Conservation (phyloP, 352 stramenopile species). For the Elongisporangium undulatum region DNA sequence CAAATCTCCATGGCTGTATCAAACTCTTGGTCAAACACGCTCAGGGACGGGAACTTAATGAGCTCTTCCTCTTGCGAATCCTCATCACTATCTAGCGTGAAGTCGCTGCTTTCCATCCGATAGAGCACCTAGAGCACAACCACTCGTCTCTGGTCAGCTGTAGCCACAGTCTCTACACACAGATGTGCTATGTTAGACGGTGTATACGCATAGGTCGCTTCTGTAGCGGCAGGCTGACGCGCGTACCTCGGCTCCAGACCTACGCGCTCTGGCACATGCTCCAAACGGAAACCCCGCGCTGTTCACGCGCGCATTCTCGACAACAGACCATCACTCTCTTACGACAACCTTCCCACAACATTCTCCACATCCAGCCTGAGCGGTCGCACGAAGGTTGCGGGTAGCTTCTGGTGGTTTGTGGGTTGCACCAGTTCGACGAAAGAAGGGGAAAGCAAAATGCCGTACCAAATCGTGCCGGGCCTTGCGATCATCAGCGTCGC, state of each 20-base stretch:
- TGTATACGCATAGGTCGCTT: background rate
- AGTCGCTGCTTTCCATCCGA: conserved; percentile 5
- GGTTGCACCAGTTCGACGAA: background rate
- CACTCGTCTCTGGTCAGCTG: background rate
- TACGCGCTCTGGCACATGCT: background rate
- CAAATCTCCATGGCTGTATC: conserved; percentile 65
- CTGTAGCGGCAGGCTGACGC: background rate
- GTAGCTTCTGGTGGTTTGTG: background rate
- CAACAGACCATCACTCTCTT: conserved; percentile 13
- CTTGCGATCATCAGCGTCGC: conserved; percentile 70
- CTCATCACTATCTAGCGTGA: background rate
- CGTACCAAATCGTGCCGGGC: conserved; percentile 82
- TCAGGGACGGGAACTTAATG: conserved; percentile 10
- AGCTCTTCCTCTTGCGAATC: background rate
- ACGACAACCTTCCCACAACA: conserved; percentile 4
- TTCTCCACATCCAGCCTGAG: background rate
- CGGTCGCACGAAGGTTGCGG: background rate
- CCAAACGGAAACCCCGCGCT: conserved; percentile 2
- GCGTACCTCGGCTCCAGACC: background rate
- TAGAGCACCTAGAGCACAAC: conserved; percentile 10
- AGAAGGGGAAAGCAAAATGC: conserved; percentile 37
- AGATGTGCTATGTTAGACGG: background rate
- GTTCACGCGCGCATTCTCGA: conserved; percentile 8
- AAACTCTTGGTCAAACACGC: conserved; percentile 63
- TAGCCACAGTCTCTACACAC: background rate